Evolutionary conservation across 1,284 basidiomycete species (phyloP), one percentile per base, ranked within the genome.

Genomic region (Ganoderma lingzhi): DNA sequence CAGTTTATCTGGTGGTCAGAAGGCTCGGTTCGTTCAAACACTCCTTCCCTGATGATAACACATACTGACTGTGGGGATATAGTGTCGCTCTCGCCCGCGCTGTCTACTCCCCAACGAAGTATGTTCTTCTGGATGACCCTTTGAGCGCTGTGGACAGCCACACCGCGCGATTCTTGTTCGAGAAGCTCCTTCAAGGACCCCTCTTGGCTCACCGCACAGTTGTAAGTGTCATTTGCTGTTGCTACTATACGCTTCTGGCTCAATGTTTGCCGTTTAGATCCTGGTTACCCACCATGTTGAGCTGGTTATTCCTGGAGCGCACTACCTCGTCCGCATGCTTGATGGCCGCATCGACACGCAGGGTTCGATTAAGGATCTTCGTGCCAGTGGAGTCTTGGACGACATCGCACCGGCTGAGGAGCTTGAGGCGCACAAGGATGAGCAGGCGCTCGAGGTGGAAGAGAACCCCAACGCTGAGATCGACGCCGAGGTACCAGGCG

Each of bases 231-330:
- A 2, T 4, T 19, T 15, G 6, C n/a, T 8, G 6, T 28, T 66
- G n/a, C 23, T 12, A 6, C 14, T 8, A 9, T 17, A 62, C 6
- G 60, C 37, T 30, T 12, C 64, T 32, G 32, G 10, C 39, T 10
- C 6, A 60, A 12, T 9, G 9, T 37, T 23, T 60, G 1, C 70
- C 30, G 19, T 35, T 32, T 6, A 90, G 88, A 80, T 92, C 60
- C 83, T 92, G 8, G 90, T 93, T 17, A 94, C 92, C 0, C 92
- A 94, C 73, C 91, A 94, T 71, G 89, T 93, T 60, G 90, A 92
- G 67, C 84, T 94, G 2, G 90, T 93, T 23, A 84, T 93, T 28
- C 91, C 92, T 0, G 89, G 87, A 1, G 86, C 91, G 0, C 78
- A 89, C 69, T 93, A 93, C 75, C 82, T 93, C 28, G 86, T 94